Base-by-base conservation (phyloP, 1,284 basidiomycete species). In the Heterobasidion parviporum region DNA sequence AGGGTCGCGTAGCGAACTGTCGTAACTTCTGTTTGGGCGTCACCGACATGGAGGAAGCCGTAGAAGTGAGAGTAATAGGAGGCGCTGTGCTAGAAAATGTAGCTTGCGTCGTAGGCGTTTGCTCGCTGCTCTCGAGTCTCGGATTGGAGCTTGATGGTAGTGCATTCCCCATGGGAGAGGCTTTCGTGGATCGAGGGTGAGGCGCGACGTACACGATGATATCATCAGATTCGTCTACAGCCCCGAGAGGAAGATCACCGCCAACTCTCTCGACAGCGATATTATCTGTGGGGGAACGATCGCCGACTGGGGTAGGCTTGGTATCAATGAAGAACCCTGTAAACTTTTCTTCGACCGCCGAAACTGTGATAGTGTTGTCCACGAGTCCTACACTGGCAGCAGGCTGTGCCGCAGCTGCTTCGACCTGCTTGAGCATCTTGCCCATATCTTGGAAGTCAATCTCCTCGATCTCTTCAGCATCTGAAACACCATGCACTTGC, bases 371-470 rank as follows among this genome's bases (percentile, higher is more conserved):
- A 1, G 20, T 33, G 26, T 54, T 54, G 10, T 48, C 46, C 16
- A 48, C 46, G 8, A 20, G 41, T 3, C 14, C 46, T 16, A 16
- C 10, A 16, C 9, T 20, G 12, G 18, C 26, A 10, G 12, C 10
- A 16, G 26, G 18, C 46, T 26, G 12, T 8, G 66, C 61, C 8
- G 63, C 63, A 20, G 64, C 58, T 2, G 63, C 66, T 35, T 73
- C 70, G 20, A 77, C 65, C 53, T 69, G 61, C 18, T 68, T 67
- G 44, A 73, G 70, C 4, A 86, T 57, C 56, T 70, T 73, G 1
- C 68, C 77, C 44, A 85, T 63, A 51, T 87, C 83, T 18, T 75
- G 72, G 59, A 87, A 89, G 62, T 89, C 81, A 15, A 87, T 74
- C 64, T 85, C 85, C 66, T 82, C 78, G 3, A 87, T 64, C 10